Evolutionary conservation across 2,329 filamentous ascomycete species (phyloP).

Genomic region (Penicillium rolfsii): DNA sequence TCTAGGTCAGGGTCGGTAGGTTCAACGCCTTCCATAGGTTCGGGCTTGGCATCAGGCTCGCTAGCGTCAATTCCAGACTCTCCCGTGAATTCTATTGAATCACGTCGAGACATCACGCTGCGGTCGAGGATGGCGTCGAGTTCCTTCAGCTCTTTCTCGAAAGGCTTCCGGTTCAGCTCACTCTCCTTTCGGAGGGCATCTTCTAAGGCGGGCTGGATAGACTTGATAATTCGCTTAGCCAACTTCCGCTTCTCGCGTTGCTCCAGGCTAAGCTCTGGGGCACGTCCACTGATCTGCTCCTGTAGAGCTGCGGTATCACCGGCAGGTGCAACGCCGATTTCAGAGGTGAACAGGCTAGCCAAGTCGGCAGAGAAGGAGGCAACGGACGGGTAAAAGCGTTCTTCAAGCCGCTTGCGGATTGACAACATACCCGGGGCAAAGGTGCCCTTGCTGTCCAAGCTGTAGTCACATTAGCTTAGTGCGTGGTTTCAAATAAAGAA

Average conservation of each 20-base stretch:
- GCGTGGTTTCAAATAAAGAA: not conserved
- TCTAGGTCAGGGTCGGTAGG: slow-evolving; percentile 1
- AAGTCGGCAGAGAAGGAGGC: slow-evolving; percentile 63
- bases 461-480: slow-evolving; percentile 28
- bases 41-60: slow-evolving; percentile 28
- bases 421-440: slow-evolving; percentile 59
- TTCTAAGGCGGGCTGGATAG: slow-evolving; percentile 76
- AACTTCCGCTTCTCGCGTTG: slow-evolving; percentile 79
- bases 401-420: slow-evolving; percentile 57
- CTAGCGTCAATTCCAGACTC: slow-evolving; percentile 44
- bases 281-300: slow-evolving; percentile 55
- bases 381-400: slow-evolving; percentile 63
- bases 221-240: slow-evolving; percentile 87
- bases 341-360: slow-evolving; percentile 58
- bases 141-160: slow-evolving; percentile 71
- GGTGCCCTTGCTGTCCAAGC: slow-evolving; percentile 56
- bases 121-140: slow-evolving; percentile 73
- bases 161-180: slow-evolving; percentile 72
- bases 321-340: slow-evolving; percentile 55
- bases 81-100: slow-evolving; percentile 47
- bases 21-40: slow-evolving; percentile 32
- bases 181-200: slow-evolving; percentile 77
- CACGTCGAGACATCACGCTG: slow-evolving; percentile 59
- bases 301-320: slow-evolving; percentile 52
- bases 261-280: slow-evolving; percentile 58